These are phyloP conservation scores for Didymella segeticola DNA, from an alignment of 2,329 filamentous ascomycete species.

Conservation along the genomic window DNA sequence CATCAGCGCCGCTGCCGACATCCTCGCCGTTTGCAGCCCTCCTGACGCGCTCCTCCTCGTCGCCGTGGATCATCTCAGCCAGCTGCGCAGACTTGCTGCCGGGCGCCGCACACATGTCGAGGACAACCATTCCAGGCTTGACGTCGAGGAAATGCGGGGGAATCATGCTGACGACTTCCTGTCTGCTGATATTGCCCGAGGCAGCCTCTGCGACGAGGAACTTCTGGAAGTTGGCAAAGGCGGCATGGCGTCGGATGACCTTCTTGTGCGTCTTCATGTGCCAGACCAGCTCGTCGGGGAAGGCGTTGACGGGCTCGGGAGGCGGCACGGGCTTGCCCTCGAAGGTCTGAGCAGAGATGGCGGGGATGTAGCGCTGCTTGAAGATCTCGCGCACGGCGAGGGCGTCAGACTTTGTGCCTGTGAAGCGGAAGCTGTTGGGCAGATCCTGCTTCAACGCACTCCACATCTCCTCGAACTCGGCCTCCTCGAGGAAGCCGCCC, in stretches of 20 bases:
- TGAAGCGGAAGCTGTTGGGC: slow-evolving; percentile 97
- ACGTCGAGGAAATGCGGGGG: slow-evolving; percentile 93
- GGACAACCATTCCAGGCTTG: slow-evolving; percentile 85
- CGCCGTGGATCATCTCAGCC: slow-evolving; percentile 89
- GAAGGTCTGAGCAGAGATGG: slow-evolving; percentile 83
- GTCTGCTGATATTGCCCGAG: slow-evolving; percentile 95
- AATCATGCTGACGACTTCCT: slow-evolving; percentile 99
- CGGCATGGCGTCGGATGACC: slow-evolving; percentile 88
- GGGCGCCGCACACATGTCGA: slow-evolving; percentile 95
- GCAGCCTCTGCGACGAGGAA: slow-evolving; percentile 97
- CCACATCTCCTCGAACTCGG: slow-evolving; percentile 86
- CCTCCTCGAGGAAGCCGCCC: slow-evolving; percentile 75
- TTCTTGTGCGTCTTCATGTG: slow-evolving; percentile 98
- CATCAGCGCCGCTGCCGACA: slow-evolving; percentile 60
- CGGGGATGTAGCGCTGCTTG: slow-evolving; percentile 85
- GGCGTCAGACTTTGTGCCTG: slow-evolving; percentile 94
- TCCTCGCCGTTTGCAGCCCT: slow-evolving; percentile 72
- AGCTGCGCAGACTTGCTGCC: slow-evolving; percentile 97
- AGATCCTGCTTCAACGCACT: slow-evolving; percentile 79
- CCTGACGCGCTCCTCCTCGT: slow-evolving; percentile 85
- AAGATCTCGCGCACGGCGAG: slow-evolving; percentile 88
- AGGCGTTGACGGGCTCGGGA: slow-evolving; percentile 85
- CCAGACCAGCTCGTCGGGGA: slow-evolving; percentile 94
- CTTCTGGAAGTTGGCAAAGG: slow-evolving; percentile 95
- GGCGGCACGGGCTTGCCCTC: slow-evolving; percentile 84